Percentiles rank a stretch among this genome's conserved stretches.
Conservation (phyloP, 176 grass and related monocot species). For the Pontederia crassipes region DNA sequence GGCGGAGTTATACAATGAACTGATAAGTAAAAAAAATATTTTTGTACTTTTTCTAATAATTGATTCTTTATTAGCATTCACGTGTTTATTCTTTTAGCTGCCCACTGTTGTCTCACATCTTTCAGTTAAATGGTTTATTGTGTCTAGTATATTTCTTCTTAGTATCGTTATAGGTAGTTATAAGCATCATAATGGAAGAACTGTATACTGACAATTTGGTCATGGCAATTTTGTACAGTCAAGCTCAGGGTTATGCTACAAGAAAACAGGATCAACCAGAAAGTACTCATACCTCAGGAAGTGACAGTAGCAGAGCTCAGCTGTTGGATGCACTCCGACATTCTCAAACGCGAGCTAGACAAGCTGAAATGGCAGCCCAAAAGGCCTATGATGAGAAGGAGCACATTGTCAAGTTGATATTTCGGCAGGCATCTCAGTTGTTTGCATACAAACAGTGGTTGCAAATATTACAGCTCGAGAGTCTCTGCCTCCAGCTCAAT, state of each 20-base stretch:
- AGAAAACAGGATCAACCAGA: not conserved
- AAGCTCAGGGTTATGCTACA: not conserved
- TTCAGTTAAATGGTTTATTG: too few relatives aligned
- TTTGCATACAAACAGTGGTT: conserved; percentile 96
- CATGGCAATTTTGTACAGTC: conserved; percentile 5
- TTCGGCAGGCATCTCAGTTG: conserved; percentile 74
- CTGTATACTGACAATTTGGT: not conserved
- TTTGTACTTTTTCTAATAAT: too few relatives aligned
- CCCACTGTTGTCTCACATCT: too few relatives aligned
- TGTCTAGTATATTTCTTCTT: too few relatives aligned
- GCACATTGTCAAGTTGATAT: conserved; percentile 71
- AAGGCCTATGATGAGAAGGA: conserved; percentile 77
- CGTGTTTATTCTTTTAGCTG: too few relatives aligned
- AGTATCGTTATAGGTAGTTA: not conserved
- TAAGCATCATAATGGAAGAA: not conserved
- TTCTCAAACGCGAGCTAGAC: conserved; percentile 80
- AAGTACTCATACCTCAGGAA: not conserved
- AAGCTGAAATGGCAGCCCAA: conserved; percentile 82
- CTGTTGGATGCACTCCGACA: conserved; percentile 81
- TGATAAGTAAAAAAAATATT: too few relatives aligned
- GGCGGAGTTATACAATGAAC: too few relatives aligned
- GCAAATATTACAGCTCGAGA: conserved; percentile 75
- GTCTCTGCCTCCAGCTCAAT: conserved; percentile 73
- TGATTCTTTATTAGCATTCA: too few relatives aligned
- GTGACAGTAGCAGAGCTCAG: conserved; percentile 28